Evolutionary conservation across 2,329 filamentous ascomycete species (phyloP).

Genomic region (Dryadomyces quercus-mongolicae): DNA sequence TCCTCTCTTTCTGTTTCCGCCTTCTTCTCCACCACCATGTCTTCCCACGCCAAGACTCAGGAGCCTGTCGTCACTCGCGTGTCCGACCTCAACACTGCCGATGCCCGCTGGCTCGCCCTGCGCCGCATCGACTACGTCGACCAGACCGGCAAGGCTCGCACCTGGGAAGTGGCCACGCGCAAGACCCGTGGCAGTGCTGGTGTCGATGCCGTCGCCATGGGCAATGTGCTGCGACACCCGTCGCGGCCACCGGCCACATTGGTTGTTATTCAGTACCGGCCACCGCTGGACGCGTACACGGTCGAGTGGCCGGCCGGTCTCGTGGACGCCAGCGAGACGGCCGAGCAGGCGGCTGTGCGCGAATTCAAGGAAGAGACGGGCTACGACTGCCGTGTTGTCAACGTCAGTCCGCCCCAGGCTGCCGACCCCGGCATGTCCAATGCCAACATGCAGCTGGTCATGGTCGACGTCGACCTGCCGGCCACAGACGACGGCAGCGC

Average conservation of each 20-base stretch:
- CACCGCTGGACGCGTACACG: slow-evolving; percentile 33
- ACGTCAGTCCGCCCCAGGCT: slow-evolving; percentile 40
- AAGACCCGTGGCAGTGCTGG: slow-evolving; percentile 40
- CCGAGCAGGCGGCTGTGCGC: slow-evolving; percentile 37
- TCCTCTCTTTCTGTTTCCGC: no score
- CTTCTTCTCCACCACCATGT: neutral
- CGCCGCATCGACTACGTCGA: slow-evolving; percentile 46
- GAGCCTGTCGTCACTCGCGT: slow-evolving; percentile 32
- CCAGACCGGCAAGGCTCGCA: slow-evolving; percentile 37
- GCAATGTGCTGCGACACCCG: slow-evolving; percentile 41
- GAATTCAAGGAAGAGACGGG: slow-evolving; percentile 45
- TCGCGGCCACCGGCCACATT: slow-evolving; percentile 28
- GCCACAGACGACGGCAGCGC: slow-evolving; percentile 30
- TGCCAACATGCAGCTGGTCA: slow-evolving; percentile 49
- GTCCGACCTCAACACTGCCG: slow-evolving; percentile 33
- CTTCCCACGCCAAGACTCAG: slow-evolving; percentile 21
- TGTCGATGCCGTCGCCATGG: slow-evolving; percentile 51
- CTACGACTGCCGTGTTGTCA: slow-evolving; percentile 36
- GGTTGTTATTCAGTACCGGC: slow-evolving; percentile 14
- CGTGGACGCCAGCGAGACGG: slow-evolving; percentile 37
- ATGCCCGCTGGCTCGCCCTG: slow-evolving; percentile 45
- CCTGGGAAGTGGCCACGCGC: slow-evolving; percentile 49
- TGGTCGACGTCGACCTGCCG: slow-evolving; percentile 42
- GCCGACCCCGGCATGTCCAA: slow-evolving; percentile 46
- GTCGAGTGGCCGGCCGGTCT: slow-evolving; percentile 44